Percentiles rank a stretch among this genome's conserved stretches.
Conservation (phyloP, 345 rosid species). For the Aquilaria malaccensis region DNA sequence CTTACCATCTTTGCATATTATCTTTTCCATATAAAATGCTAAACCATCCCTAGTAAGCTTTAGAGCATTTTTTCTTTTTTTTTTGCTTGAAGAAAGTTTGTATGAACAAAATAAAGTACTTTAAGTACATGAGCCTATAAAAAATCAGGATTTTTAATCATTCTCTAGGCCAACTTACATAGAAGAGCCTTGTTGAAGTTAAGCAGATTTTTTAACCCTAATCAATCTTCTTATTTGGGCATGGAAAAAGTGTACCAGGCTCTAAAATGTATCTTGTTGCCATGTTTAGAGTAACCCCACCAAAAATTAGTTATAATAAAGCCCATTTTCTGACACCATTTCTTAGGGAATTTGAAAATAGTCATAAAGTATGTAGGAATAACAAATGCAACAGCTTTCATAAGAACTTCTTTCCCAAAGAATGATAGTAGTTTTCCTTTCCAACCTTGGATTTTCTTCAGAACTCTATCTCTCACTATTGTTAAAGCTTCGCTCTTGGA, state of each 20-base stretch:
- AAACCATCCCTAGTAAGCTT: background rate
- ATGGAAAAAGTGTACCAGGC: background rate
- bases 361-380: background rate
- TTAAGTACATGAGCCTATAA: background rate
- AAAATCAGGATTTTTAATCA: background rate
- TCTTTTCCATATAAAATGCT: background rate
- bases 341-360: background rate
- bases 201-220: background rate
- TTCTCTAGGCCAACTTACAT: background rate
- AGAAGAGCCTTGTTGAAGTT: background rate
- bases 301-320: background rate
- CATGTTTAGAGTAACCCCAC: background rate
- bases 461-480: background rate
- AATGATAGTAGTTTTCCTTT: no score
- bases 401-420: background rate
- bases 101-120: background rate
- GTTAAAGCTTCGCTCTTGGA: background rate
- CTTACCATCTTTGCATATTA: background rate
- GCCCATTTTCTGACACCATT: background rate
- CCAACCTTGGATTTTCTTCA: background rate
- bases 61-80: background rate
- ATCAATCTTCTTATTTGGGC: background rate
- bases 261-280: background rate
- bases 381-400: background rate
- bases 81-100: background rate